phyloP scores from a whole-genome alignment of 2,329 filamentous ascomycete genomes.

The Exophiala oligosperma region DNA sequence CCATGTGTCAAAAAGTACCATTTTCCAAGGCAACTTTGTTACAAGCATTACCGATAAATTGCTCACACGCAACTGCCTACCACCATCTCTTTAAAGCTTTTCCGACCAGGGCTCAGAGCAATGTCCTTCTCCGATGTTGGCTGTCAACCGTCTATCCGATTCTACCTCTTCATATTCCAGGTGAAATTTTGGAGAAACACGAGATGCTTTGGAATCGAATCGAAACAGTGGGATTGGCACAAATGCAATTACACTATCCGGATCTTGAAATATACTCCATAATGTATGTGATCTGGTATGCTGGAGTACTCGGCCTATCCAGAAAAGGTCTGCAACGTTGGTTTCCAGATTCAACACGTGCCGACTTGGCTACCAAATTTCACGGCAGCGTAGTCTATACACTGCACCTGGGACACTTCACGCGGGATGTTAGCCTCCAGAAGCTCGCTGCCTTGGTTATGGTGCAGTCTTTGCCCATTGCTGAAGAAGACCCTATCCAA shows the following conservation, averaged over 20 bases:
- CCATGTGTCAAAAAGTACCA: slow-evolving; percentile 31
- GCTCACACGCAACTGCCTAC: slow-evolving; percentile 36
- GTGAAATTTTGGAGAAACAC: slow-evolving; percentile 42
- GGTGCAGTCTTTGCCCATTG: slow-evolving; percentile 47
- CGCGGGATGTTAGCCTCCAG: slow-evolving; percentile 45
- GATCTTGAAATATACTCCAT: slow-evolving; percentile 46
- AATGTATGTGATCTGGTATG: slow-evolving; percentile 50
- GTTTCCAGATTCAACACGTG: slow-evolving; percentile 31
- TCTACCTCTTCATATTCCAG: slow-evolving; percentile 46
- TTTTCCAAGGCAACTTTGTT: slow-evolving; percentile 41
- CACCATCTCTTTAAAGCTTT: slow-evolving; percentile 43
- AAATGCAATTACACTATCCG: slow-evolving; percentile 37
- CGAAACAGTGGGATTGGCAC: slow-evolving; percentile 32
- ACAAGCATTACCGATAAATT: slow-evolving; percentile 37
- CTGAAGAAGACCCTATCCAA: slow-evolving; percentile 51
- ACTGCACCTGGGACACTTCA: slow-evolving; percentile 45
- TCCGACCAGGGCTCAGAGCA: slow-evolving; percentile 46
- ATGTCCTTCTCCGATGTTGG: slow-evolving; percentile 48
- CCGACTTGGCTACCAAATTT: slow-evolving; percentile 39
- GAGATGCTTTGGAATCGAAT: slow-evolving; percentile 45
- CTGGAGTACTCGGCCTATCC: slow-evolving; percentile 48
- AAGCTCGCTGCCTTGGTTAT: slow-evolving; percentile 49
- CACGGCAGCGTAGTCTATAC: slow-evolving; percentile 46
- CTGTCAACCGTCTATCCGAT: slow-evolving; percentile 49
- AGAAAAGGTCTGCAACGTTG: slow-evolving; percentile 31